Evolutionary conservation across 1,284 basidiomycete genomes (phyloP), one percentile per base, ranked within the genome.

Genomic region (Cutaneotrichosporon sp.): DNA sequence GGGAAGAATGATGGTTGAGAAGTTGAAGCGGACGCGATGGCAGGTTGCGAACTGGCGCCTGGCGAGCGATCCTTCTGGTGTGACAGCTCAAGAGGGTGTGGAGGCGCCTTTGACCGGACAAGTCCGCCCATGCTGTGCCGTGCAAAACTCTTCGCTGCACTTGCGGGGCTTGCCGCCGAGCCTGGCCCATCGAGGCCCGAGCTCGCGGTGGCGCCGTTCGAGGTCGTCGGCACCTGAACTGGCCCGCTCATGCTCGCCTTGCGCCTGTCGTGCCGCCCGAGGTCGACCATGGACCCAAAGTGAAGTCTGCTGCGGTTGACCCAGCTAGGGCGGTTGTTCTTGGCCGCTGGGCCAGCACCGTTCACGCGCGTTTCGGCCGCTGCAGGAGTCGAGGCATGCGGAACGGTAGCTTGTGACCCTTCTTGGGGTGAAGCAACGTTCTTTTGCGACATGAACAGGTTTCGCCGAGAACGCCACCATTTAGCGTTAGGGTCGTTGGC

Each of bases 221-320:
- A n/a, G n/a, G 14, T 4, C 13, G 14, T 8, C 16, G 38, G n/a
- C n/a, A n/a, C 38, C 11, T n/a, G 38, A n/a, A 18, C 14, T 45
- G 25, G 29, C 16, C 9, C 49, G 49, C 2, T 42, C 38, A 10
- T n/a, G 49, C n/a, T 57, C 22, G 34, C 13, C 34, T 24, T 38
- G 22, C 51, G 51, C 43, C 49, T 61, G 50, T 61, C 51, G 2
- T 38, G 24, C 22, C 64, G 60, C 13, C 51, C 52, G 0, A 66
- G 54, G 50, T 66, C 61, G 29, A 66, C 64, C 61, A 66, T 63
- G 22, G 64, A 66, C 8, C 64, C 64, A 61, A 66, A 65, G 55
- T 62, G 59, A 25, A 65, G 60, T 11, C 55, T 56, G 27, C 57
- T 59, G 38, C 64, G 64, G 9, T 54, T 54, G 36, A 54, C 53